phyloP scores from a whole-genome alignment of 2,329 filamentous ascomycete species.

The Hypoxylon sp. region DNA sequence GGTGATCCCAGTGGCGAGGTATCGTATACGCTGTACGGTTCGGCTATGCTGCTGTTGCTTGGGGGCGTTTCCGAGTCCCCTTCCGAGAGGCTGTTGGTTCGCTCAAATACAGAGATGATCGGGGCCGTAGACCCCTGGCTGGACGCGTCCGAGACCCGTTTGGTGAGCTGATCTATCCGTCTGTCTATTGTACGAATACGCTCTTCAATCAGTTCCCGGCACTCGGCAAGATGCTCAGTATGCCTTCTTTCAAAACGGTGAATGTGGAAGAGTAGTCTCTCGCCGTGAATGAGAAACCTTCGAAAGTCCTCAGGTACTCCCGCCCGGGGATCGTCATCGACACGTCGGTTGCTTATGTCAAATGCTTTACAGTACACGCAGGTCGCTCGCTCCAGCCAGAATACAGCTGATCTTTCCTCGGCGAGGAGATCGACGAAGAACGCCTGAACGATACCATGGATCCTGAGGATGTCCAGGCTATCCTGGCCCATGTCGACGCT shows the following conservation, averaged over 20 bases:
- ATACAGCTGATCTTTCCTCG: constrained; percentile 51
- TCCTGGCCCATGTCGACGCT: constrained; percentile 54
- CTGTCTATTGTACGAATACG: constrained; percentile 50
- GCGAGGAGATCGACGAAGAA: constrained; percentile 59
- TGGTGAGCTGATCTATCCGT: constrained; percentile 55
- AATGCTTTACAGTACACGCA: constrained; percentile 59
- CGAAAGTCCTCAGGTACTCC: constrained; percentile 62
- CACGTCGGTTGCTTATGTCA: constrained; percentile 54
- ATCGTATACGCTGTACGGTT: constrained; percentile 40
- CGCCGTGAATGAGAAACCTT: constrained; percentile 60
- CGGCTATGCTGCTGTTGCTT: constrained; percentile 46
- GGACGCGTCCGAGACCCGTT: constrained; percentile 50
- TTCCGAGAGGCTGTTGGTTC: constrained; percentile 58
- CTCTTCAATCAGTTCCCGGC: constrained; percentile 46
- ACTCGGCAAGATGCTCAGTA: constrained; percentile 43
- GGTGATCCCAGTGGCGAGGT: constrained; percentile 45
- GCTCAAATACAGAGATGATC: constrained; percentile 59
- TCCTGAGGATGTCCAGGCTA: constrained; percentile 57
- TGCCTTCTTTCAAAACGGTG: constrained; percentile 49
- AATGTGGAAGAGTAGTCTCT: constrained; percentile 54
- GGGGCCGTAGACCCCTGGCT: constrained; percentile 46
- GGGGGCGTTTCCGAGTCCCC: constrained; percentile 53
- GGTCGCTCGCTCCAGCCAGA: constrained; percentile 60
- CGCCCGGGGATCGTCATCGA: constrained; percentile 51
- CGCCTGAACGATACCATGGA: constrained; percentile 61